Conservation (phyloP, 768 basidiomycete genomes). For the Cantharellus anzutake region DNA sequence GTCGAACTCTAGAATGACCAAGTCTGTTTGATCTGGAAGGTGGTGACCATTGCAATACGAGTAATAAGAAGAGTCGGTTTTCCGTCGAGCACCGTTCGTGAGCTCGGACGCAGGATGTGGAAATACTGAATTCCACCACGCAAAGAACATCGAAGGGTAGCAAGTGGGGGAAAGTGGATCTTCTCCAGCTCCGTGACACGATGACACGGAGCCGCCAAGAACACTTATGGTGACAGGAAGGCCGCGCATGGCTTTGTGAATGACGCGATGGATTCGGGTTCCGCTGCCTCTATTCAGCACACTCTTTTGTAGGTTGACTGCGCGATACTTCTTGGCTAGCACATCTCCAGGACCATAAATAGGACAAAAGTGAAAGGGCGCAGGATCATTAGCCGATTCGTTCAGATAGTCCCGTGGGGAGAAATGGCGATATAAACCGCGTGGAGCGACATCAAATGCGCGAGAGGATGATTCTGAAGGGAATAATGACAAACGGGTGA, state of each 20-base stretch:
- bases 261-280: constrained; percentile 59
- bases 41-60: constrained; percentile 87
- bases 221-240: constrained; percentile 80
- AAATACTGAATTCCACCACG: constrained; percentile 97
- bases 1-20: constrained; percentile 91
- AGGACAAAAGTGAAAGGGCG: constrained; percentile 87
- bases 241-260: constrained; percentile 69
- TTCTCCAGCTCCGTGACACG: constrained; percentile 86
- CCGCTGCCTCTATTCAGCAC: constrained; percentile 64
- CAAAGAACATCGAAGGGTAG: constrained; percentile 89
- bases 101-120: constrained; percentile 95
- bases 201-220: constrained; percentile 80
- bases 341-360: constrained; percentile 66
- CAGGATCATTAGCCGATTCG: constrained; percentile 27
- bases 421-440: constrained; percentile 7
- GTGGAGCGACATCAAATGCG: background rate
- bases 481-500: constrained; percentile 1
- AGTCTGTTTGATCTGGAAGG: constrained; percentile 81
- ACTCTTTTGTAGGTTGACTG: constrained; percentile 50
- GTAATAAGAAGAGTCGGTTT: constrained; percentile 87
- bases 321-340: constrained; percentile 62
- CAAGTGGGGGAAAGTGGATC: constrained; percentile 69
- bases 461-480: background rate
- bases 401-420: constrained; percentile 71
- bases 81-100: constrained; percentile 90